Conservation (phyloP, 768 basidiomycete species). For the Dentipellis fragilis region DNA sequence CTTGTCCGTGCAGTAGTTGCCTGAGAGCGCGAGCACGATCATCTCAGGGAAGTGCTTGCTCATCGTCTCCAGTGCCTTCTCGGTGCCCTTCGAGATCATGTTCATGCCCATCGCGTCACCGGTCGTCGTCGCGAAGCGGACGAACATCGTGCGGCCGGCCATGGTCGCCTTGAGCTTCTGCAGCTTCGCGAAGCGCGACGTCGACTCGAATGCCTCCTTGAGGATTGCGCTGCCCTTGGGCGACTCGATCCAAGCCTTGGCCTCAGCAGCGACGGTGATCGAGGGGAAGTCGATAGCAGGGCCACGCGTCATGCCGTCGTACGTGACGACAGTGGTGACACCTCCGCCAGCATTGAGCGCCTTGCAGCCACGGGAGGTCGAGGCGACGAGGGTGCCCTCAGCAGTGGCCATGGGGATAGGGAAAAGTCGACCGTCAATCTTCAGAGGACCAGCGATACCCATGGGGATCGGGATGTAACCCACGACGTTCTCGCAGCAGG, state of each 20-base stretch:
- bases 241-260: conserved; percentile 81
- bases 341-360: conserved; percentile 95
- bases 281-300: conserved; percentile 96
- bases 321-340: conserved; percentile 83
- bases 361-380: conserved; percentile 95
- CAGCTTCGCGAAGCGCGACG: conserved; percentile 85
- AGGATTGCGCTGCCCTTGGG: conserved; percentile 69
- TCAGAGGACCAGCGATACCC: conserved; percentile 93
- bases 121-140: conserved; percentile 88
- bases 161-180: conserved; percentile 80
- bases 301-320: conserved; percentile 96
- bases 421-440: conserved; percentile 72
- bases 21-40: conserved; percentile 82
- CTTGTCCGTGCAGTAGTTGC: conserved; percentile 99
- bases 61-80: conserved; percentile 82
- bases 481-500: conserved; percentile 98
- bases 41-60: conserved; percentile 79
- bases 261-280: conserved; percentile 68
- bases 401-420: conserved; percentile 99
- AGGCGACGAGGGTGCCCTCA: conserved; percentile 97
- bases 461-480: conserved; percentile 95
- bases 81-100: conserved; percentile 98
- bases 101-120: conserved; percentile 99
- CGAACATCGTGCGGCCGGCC: conserved; percentile 88
- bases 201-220: conserved; percentile 85